These are phyloP conservation scores for Kodamaea restingae DNA, from an alignment of 805 yeast species.

Conservation along the genomic window DNA sequence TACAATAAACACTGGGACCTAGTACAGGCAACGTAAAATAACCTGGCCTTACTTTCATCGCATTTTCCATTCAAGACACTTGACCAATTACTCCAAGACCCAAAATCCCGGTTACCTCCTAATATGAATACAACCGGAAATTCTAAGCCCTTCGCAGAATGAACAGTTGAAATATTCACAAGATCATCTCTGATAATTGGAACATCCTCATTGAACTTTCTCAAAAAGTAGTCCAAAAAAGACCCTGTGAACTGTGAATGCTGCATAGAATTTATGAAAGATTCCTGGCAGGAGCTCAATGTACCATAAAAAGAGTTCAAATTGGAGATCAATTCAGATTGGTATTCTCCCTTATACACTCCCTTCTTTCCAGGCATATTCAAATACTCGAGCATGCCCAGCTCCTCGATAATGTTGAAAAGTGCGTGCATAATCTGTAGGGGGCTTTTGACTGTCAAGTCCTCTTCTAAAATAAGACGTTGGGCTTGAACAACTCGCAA, in stretches of 20 bases:
- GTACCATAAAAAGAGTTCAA: conserved; percentile 21
- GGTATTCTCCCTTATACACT: background rate
- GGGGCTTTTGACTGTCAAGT: conserved; percentile 23
- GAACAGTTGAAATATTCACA: conserved; percentile 64
- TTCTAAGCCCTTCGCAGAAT: conserved; percentile 71
- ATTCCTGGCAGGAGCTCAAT: conserved; percentile 13
- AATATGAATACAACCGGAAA: conserved; percentile 62
- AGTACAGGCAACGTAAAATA: conserved; percentile 63
- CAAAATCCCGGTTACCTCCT: conserved; percentile 10
- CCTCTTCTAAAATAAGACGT: background rate
- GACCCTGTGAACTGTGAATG: conserved; percentile 8
- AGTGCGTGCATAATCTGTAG: conserved; percentile 31
- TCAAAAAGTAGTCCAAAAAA: conserved; percentile 39
- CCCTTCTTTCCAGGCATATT: conserved; percentile 10
- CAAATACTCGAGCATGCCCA: conserved; percentile 31
- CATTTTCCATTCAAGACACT: conserved; percentile 3
- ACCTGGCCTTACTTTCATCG: conserved; percentile 32
- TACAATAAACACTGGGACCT: conserved; percentile 52
- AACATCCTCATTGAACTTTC: conserved; percentile 37
- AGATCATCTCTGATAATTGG: conserved; percentile 21
- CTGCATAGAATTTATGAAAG: background rate
- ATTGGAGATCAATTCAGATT: conserved; percentile 13
- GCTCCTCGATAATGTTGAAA: conserved; percentile 25
- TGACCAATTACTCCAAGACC: conserved; percentile 5
- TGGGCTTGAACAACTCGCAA: background rate